Base-by-base conservation (phyloP, 2,329 filamentous ascomycete species). In the Esteya vermicola region DNA sequence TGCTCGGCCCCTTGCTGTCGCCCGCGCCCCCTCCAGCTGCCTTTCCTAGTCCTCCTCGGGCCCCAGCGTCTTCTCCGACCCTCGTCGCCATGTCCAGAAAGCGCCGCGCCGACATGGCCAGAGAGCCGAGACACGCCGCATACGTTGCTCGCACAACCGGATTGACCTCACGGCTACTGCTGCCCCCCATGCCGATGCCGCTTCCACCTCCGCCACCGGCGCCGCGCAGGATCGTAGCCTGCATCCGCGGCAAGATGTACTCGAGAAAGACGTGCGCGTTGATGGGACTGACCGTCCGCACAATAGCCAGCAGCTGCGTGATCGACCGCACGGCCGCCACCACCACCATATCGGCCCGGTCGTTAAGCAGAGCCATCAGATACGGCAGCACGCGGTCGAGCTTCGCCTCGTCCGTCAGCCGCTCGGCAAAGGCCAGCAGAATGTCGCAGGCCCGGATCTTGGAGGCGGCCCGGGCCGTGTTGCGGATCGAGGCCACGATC, bases 401-500 rank as follows among this genome's bases (percentile, higher is more conserved):
- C 57, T 95, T 96, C 4, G 88, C 88, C 60, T 98, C 91, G 55
- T 98, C 93, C 0, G 89, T 93, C 20, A 96, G 61, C 43, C 83
- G 72, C 59, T 96, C 88, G 0, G 88, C 78, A 56, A 98, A 95
- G 3, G 89, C 89, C 37, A 98, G 63, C 36, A 98, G 68, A 31
- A 98, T 70, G 56, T 98, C 91, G 53, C 91, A 93, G 1, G 85
- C 91, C 50, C 85, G 78, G 32, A 95, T 69, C 49, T 85, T 81
- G 21, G 89, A 85, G n/a, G 85, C 81, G 4, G 88, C 77, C 50
- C 89, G 79, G 6, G 86, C 85, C 13, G 89, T 94, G 44, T 88
- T 94, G 45, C 91, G 75, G 48, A 98, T 60, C 18, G 85, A 93
- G 2, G 89, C 84, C 7, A 88, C 86, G 26, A 98, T 75, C 27